Evolutionary conservation across 1,139 yeast species (phyloP), one percentile per base, ranked within the genome.

Genomic region (Magnusiomyces tetraspermus): DNA sequence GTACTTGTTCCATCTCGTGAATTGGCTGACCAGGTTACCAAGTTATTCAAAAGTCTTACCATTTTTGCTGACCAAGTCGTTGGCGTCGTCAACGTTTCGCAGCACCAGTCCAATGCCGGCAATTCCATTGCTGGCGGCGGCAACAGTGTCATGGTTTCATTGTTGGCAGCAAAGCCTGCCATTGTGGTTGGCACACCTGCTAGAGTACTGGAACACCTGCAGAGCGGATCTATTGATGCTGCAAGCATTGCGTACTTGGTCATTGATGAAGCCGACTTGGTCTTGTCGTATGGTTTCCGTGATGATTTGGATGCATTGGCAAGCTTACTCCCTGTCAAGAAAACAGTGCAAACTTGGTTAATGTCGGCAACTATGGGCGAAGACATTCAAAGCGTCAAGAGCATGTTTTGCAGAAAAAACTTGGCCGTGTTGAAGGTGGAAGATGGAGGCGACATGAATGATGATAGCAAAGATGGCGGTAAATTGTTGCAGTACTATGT

Each of bases 281-380:
- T 94, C 47, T 72, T 88, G 53, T 84, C 95, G 1, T 94, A 86
- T 67, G 99, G 98, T 19, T 88, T 92, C 67, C 79, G 82, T 60
- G 96, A 88, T 6, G 98, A 94, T 69, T 74, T 94, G 59, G 71
- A 76, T 53, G 66, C 67, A 23, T 75, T 92, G 57, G 77, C 84
- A 17, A 74, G 75, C 24, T 77, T 72, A 58, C 71, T 88, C 58
- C 92, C 94, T 13, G 75, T 82, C 52, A 82, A 81, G 65, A 83
- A 83, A 61, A 82, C 83, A 53, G 73, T 88, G 60, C 98, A 94
- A 70, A 83, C 95, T 1, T 90, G 89, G 71, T 73, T 94, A 60
- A 92, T 92, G 97, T 87, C 96, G 67, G 99, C 99, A 1, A 94
- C 98, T 2, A 73, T 94, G 55, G 86, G 83, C 64, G 95, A 87